A percentile compares a stretch with the other conserved stretches of the same genome.
phyloP scores from a whole-genome alignment of 2,329 filamentous ascomycete species.

The Arthrobotrys entomopaga region DNA sequence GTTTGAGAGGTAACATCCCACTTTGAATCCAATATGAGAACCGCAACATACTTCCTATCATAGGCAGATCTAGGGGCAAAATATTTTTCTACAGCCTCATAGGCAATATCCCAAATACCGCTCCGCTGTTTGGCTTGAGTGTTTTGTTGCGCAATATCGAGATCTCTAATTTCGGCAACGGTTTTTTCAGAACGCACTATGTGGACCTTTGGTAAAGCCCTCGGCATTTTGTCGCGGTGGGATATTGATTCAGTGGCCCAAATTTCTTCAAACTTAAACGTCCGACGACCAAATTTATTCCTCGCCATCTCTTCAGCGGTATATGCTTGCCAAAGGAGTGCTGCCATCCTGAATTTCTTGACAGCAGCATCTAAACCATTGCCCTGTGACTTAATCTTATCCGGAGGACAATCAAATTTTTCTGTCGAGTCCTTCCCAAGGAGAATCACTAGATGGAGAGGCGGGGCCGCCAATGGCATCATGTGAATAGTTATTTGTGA shows the following conservation, averaged over 20 bases:
- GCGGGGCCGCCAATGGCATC: slow-evolving; percentile 67
- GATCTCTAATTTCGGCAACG: slow-evolving; percentile 80
- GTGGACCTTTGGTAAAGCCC: slow-evolving; percentile 91
- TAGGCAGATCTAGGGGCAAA: slow-evolving; percentile 63
- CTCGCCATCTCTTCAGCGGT: slow-evolving; percentile 96
- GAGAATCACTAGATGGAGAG: slow-evolving; percentile 87
- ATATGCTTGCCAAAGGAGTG: slow-evolving; percentile 96
- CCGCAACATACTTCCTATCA: slow-evolving; percentile 89
- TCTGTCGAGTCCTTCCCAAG: slow-evolving; percentile 87
- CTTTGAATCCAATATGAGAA: slow-evolving; percentile 84
- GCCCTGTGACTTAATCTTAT: slow-evolving; percentile 76
- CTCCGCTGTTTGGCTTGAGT: slow-evolving; percentile 74
- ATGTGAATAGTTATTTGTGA: slow-evolving; percentile 56
- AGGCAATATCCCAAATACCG: slow-evolving; percentile 79
- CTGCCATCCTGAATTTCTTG: slow-evolving; percentile 91
- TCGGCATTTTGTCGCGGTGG: slow-evolving; percentile 77
- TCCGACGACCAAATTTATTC: slow-evolving; percentile 83
- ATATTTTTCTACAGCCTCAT: slow-evolving; percentile 73
- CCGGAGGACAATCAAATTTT: slow-evolving; percentile 82
- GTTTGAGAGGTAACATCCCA: slow-evolving; percentile 79
- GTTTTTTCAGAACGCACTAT: slow-evolving; percentile 85
- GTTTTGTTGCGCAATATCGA: slow-evolving; percentile 82
- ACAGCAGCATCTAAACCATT: slow-evolving; percentile 79
- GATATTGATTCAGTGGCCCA: slow-evolving; percentile 88
- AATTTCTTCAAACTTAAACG: slow-evolving; percentile 92